These are phyloP conservation scores for Sechiopsis laciniata DNA, from an alignment of 306 rosid species.

Conservation along the genomic window DNA sequence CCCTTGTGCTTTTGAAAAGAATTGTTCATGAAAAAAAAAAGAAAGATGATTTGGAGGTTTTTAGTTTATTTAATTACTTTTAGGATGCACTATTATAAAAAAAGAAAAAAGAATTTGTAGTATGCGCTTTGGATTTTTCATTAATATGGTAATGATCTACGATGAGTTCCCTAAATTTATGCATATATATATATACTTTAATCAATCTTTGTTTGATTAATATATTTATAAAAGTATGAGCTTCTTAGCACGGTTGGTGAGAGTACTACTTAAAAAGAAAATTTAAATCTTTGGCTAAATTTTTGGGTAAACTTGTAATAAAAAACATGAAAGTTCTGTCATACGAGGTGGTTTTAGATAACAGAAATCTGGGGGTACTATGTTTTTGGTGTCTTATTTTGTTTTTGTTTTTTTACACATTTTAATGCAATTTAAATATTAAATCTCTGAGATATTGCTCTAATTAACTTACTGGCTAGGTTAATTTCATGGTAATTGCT, in stretches of 20 bases:
- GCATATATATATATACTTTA: not conserved
- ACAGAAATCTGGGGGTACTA: not conserved
- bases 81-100: not conserved
- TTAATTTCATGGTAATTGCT: not conserved
- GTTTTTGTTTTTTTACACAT: not conserved
- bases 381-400: not conserved
- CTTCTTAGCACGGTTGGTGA: conserved; percentile 7
- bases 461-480: not conserved
- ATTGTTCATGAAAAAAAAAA: not conserved
- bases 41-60: no score
- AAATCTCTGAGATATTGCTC: not conserved
- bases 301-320: not conserved
- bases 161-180: not conserved
- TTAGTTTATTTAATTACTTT: not conserved
- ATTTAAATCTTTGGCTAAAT: not conserved
- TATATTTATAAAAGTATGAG: not conserved
- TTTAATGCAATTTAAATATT: not conserved
- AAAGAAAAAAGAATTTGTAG: no score
- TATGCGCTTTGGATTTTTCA: not conserved
- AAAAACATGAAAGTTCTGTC: not conserved
- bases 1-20: not conserved
- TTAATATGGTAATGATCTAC: not conserved
- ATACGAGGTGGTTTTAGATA: not conserved
- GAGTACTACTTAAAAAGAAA: not conserved
- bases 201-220: not conserved